These are phyloP conservation scores for Gossypium stocksii DNA, from an alignment of 345 rosid genomes.

Conservation along the genomic window DNA sequence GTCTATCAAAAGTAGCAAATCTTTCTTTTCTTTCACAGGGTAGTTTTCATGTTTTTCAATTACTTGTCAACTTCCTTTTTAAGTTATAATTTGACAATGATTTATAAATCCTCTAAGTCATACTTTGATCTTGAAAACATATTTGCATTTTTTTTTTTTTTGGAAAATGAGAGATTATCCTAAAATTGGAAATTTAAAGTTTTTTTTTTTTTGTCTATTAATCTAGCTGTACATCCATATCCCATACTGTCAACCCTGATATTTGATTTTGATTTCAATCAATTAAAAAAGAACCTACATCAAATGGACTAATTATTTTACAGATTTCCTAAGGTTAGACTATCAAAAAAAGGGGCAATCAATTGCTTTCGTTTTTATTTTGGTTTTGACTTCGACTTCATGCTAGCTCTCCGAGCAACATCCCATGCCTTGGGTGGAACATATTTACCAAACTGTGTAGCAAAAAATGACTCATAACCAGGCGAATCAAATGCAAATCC, in stretches of 20 bases:
- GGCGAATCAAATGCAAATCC: conserved; percentile 99
- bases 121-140: not conserved
- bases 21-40: too few species aligned
- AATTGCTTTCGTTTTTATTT: conserved; percentile 31
- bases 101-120: too few species aligned
- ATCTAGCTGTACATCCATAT: not conserved
- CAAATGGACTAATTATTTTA: conserved; percentile 17
- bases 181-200: not conserved
- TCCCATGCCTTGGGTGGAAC: conserved; percentile 99
- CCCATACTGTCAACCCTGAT: not conserved
- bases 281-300: not conserved
- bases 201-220: not conserved
- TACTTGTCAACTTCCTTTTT: too few species aligned
- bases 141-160: too few species aligned
- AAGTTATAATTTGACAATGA: too few species aligned
- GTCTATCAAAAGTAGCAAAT: too few species aligned
- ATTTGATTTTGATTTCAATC: not conserved
- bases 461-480: conserved; percentile 95
- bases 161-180: not conserved
- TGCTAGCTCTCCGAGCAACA: conserved; percentile 90
- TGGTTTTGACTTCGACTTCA: conserved; percentile 50
- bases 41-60: too few species aligned
- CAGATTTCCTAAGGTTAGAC: conserved; percentile 1
- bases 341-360: not conserved
- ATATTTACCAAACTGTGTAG: conserved; percentile 67